Base-by-base conservation (phyloP, 495 filamentous ascomycete genomes). In the Penicillium waksmanii region DNA sequence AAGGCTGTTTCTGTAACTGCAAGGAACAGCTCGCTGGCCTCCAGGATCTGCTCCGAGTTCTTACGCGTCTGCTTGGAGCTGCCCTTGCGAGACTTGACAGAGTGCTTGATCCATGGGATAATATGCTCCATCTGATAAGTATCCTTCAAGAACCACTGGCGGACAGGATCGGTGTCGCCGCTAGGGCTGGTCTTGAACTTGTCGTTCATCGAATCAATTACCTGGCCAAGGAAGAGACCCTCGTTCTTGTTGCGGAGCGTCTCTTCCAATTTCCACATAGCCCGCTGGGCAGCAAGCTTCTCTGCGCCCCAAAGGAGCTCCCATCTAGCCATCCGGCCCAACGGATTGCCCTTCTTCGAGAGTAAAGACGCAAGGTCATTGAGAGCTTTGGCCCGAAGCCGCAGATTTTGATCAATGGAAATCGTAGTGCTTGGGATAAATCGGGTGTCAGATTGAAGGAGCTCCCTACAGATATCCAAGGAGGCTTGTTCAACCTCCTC, bases 251-350 rank as follows among this genome's bases (percentile, higher is more conserved):
- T 76, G 11, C 84, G 72, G 51, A 81, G 82, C 6, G 80, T 65
- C 61, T 95, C 87, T 65, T 95, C 88, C 33, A 81, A 73, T 56
- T 85, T 84, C 93, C 93, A 98, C 59, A 98, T 81, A 36, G 84
- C 81, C 46, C 82, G 83, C n/a, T 93, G 94, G 34, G 92, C 90
- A 40, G 87, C 86, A 64, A 97, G 83, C 70, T 92, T 97, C 68
- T 98, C 95, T 0, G 93, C 93, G 64, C 90, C 86, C 83, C 87
- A 91, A n/a, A 98, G 79, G 5, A 98, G 71, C 58, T 86, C 80
- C 94, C 93, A 98, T 65, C 83, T 85, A 5, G 85, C 84, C 18
- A 71, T 73, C 17, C 81, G 80, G 49, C 89, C 84, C 13, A 97
- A 63, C 53, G 63, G 77, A 63, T 68, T 80, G 67, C 77, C 82